These are phyloP conservation scores for Leccinum subtestaceum DNA, from an alignment of 768 basidiomycete genomes.

Conservation along the genomic window DNA sequence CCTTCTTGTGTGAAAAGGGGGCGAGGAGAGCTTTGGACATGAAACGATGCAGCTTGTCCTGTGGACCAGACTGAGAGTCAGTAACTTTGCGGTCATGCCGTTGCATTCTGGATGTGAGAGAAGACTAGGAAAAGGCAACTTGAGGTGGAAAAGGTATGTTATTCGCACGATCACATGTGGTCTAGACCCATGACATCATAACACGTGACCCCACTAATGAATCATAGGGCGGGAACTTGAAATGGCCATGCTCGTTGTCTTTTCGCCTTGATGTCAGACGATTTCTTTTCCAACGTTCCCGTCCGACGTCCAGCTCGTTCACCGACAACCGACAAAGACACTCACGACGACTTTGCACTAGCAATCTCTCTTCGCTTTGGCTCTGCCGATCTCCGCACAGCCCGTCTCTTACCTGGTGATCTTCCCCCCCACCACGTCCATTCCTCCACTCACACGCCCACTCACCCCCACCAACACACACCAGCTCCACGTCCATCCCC, in stretches of 20 bases:
- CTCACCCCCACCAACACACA: background rate
- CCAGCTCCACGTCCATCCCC: background rate
- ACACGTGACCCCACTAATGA: conserved; percentile 21
- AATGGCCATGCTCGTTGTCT: background rate
- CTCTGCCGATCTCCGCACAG: conserved; percentile 35
- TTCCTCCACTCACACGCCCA: conserved; percentile 3
- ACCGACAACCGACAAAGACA: conserved; percentile 12
- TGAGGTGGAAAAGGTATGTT: background rate
- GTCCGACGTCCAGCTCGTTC: conserved; percentile 15
- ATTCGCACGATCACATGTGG: conserved; percentile 20
- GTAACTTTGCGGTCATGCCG: conserved; percentile 14
- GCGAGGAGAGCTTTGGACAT: conserved; percentile 71
- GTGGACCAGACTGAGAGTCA: conserved; percentile 1
- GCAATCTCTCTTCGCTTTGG: conserved; percentile 51
- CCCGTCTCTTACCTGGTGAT: conserved; percentile 34
- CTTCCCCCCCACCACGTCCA: conserved; percentile 25
- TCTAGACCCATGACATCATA: conserved; percentile 34
- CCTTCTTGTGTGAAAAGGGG: conserved; percentile 57
- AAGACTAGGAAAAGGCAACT: conserved; percentile 1
- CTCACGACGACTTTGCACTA: conserved; percentile 48
- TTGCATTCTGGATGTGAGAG: conserved; percentile 17
- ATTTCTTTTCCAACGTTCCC: conserved; percentile 42
- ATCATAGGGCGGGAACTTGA: background rate
- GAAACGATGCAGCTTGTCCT: conserved; percentile 50
- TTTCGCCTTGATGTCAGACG: conserved; percentile 28